A percentile compares a stretch with the other conserved stretches of the same genome.
These are phyloP conservation scores for Pelagomonas calceolata DNA, from an alignment of 108 stramenopile genomes.

Conservation along the genomic window DNA sequence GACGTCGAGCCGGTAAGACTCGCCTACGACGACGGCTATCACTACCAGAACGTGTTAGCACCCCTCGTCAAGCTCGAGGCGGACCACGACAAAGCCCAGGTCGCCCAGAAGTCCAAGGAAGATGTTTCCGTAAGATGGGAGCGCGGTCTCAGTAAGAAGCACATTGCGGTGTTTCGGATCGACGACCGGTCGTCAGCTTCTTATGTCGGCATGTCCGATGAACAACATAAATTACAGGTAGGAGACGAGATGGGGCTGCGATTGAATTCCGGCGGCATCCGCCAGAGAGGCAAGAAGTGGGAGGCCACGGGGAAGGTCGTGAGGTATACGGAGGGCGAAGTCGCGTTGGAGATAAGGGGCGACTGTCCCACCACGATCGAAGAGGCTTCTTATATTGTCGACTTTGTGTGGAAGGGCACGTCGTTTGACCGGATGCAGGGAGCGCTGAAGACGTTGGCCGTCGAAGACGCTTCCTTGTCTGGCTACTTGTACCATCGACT, in stretches of 20 bases:
- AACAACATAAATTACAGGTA: conserved; percentile 48
- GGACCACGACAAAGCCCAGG: conserved; percentile 68
- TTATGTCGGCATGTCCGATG: not conserved
- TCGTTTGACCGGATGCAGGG: conserved; percentile 96
- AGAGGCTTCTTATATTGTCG: conserved; percentile 72
- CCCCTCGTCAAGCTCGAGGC: conserved; percentile 95
- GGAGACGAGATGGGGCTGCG: conserved; percentile 88
- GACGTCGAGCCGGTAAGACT: conserved; percentile 70
- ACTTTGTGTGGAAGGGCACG: conserved; percentile 92
- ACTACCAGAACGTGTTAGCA: conserved; percentile 93
- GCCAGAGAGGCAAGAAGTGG: conserved; percentile 65
- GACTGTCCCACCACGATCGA: conserved; percentile 47
- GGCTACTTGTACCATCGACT: conserved; percentile 95
- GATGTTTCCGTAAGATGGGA: conserved; percentile 77
- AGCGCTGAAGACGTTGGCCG: conserved; percentile 92
- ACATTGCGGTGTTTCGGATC: conserved; percentile 70
- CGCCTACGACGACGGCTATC: conserved; percentile 91
- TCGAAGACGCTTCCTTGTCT: conserved; percentile 88
- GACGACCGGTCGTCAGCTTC: conserved; percentile 46
- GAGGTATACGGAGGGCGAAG: conserved; percentile 76
- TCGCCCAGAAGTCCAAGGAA: not conserved
- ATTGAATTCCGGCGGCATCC: conserved; percentile 5
- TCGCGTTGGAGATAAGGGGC: conserved; percentile 62
- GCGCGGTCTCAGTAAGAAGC: conserved; percentile 67
- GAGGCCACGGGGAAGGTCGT: conserved; percentile 82